Evolutionary conservation across 2,329 filamentous ascomycete genomes (phyloP).

Genomic region (Calonectria fujianensis): DNA sequence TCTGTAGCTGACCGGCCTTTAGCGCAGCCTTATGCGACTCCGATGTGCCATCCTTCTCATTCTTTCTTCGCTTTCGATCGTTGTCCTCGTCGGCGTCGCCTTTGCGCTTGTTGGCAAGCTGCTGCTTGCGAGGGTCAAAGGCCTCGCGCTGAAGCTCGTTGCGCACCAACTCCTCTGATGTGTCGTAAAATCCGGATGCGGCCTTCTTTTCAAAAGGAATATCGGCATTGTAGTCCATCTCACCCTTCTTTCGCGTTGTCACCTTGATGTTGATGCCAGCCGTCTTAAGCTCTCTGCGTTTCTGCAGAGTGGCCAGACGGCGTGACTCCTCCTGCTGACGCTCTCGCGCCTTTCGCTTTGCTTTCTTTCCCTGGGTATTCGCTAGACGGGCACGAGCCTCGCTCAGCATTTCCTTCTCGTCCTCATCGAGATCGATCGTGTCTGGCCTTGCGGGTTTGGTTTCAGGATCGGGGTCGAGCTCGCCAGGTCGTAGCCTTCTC

Average conservation of each 20-base stretch:
- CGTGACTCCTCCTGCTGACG: conserved; percentile 96
- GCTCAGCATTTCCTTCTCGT: conserved; percentile 99
- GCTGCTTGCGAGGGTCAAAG: conserved; percentile 95
- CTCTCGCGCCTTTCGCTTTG: conserved; percentile 97
- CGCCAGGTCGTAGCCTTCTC: conserved; percentile 89
- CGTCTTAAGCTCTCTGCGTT: conserved; percentile 96
- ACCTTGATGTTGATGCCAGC: conserved; percentile 99
- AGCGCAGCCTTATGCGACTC: conserved; percentile 90
- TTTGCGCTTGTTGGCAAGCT: conserved; percentile 93
- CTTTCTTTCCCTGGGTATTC: conserved; percentile 99
- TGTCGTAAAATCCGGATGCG: conserved; percentile 94
- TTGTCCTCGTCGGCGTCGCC: conserved; percentile 90
- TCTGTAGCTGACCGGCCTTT: conserved; percentile 95
- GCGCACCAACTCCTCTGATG: conserved; percentile 83
- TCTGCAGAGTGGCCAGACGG: conserved; percentile 91
- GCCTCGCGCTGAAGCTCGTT: conserved; percentile 90
- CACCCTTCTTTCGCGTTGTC: conserved; percentile 90
- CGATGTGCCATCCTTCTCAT: conserved; percentile 87
- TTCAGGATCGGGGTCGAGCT: conserved; percentile 97
- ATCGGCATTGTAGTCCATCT: conserved; percentile 99
- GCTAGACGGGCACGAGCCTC: conserved; percentile 96
- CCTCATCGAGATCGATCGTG: conserved; percentile 98
- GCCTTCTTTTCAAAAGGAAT: conserved; percentile 98
- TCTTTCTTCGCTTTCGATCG: conserved; percentile 90
- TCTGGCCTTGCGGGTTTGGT: conserved; percentile 96